A percentile compares a stretch with the other conserved stretches of the same genome.
Evolutionary conservation across 495 filamentous ascomycete species (phyloP).

Genomic region (Penicillium robsamsonii): DNA sequence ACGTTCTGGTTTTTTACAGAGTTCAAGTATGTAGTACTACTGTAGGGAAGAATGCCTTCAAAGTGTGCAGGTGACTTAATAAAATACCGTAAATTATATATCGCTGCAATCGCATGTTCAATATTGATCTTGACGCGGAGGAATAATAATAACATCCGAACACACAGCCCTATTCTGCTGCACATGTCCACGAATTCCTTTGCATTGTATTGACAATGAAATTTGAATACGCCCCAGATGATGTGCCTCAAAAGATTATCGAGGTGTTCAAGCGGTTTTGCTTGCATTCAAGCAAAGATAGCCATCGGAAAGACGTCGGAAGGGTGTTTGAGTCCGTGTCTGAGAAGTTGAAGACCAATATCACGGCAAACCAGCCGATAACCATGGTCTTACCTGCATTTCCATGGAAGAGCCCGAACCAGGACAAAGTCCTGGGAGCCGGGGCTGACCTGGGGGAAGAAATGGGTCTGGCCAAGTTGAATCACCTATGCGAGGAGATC

Average conservation of each 20-base stretch:
- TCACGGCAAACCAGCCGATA: slow-evolving; percentile 3
- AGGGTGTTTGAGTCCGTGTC: slow-evolving; percentile 4
- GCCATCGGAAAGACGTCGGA: slow-evolving; percentile 3
- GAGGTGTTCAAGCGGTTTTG: slow-evolving; percentile 1
- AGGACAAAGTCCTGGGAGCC: slow-evolving; percentile 6
- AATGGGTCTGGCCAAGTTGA: slow-evolving; percentile 6
- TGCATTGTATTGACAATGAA: background rate
- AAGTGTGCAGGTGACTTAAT: background rate
- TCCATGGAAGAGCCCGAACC: slow-evolving; percentile 11
- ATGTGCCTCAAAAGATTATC: background rate
- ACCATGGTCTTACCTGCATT: slow-evolving; percentile 13
- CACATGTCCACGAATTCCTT: background rate
- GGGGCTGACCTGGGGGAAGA: slow-evolving; percentile 7
- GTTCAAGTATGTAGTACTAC: background rate
- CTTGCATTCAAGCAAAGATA: slow-evolving; percentile 5
- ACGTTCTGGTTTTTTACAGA: background rate
- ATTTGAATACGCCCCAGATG: slow-evolving; percentile 8
- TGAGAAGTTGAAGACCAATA: slow-evolving; percentile 6
- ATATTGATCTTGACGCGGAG: background rate
- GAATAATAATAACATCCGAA: background rate
- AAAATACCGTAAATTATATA: background rate
- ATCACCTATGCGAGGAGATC: slow-evolving; percentile 12
- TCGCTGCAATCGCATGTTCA: background rate
- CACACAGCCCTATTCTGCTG: background rate
- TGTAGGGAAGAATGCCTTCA: background rate